Conservation (phyloP, 208 protist genomes). For the Leishmania major region DNA sequence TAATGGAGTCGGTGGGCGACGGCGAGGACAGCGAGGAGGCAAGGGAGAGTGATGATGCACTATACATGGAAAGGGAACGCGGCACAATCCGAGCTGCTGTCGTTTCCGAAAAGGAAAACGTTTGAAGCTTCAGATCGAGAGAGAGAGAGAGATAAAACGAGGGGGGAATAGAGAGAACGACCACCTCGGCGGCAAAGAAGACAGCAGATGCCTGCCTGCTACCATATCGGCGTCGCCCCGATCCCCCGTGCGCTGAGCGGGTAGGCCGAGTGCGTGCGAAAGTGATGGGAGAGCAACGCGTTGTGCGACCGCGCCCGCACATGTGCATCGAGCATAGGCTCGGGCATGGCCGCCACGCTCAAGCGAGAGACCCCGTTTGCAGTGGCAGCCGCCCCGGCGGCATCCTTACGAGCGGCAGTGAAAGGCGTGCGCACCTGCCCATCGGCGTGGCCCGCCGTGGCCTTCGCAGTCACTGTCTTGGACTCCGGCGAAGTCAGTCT, state of each 20-base stretch:
- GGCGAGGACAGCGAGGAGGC: too few species aligned
- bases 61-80: too few species aligned
- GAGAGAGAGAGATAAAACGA: neutral
- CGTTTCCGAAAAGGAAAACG: neutral
- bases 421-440: neutral
- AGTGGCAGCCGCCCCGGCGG: neutral
- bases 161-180: neutral
- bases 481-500: neutral
- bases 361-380: neutral
- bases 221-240: conserved; percentile 14
- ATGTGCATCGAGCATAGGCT: neutral
- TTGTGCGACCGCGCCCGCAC: neutral
- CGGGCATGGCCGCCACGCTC: neutral
- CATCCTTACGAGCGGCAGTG: neutral
- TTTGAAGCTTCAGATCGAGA: too few species aligned
- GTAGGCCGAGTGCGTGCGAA: neutral
- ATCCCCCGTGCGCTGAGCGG: neutral
- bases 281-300: neutral
- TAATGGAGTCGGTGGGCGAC: neutral
- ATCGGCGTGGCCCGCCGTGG: neutral
- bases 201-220: neutral
- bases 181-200: neutral
- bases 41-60: neutral
- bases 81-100: neutral
- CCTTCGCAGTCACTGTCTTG: neutral